Evolutionary conservation across 495 filamentous ascomycete species (phyloP).

Genomic region (Penicillium paradoxum): DNA sequence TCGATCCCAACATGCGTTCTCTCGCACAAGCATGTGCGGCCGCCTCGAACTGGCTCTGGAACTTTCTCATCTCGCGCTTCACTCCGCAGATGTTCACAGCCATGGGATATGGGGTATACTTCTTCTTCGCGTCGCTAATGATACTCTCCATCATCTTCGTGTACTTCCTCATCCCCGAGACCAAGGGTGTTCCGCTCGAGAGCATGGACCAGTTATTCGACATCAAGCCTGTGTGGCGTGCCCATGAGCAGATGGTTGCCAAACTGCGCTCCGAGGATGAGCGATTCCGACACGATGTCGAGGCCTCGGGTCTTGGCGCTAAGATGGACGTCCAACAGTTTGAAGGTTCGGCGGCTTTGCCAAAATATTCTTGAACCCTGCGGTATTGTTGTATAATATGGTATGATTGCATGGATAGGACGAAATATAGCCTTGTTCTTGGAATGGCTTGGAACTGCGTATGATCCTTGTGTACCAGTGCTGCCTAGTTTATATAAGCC

Average conservation of each 20-base stretch:
- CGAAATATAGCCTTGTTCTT: too few relatives aligned
- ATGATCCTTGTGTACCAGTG: too few relatives aligned
- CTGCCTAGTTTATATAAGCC: not conserved
- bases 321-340: slow-evolving; percentile 20
- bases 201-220: slow-evolving; percentile 55
- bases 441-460: too few relatives aligned
- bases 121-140: slow-evolving; percentile 74
- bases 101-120: slow-evolving; percentile 71
- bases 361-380: slow-evolving; percentile 14
- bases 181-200: slow-evolving; percentile 52
- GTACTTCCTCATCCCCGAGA: slow-evolving; percentile 64
- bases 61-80: slow-evolving; percentile 68
- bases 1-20: slow-evolving; percentile 57
- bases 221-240: slow-evolving; percentile 49
- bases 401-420: too few relatives aligned
- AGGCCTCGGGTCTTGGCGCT: slow-evolving; percentile 29
- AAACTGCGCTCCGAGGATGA: slow-evolving; percentile 47
- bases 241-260: slow-evolving; percentile 47
- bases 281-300: slow-evolving; percentile 48
- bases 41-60: slow-evolving; percentile 71
- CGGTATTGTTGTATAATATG: not conserved
- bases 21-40: slow-evolving; percentile 65
- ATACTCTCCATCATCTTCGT: slow-evolving; percentile 61
- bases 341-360: slow-evolving; percentile 11
- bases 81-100: slow-evolving; percentile 70